These are phyloP conservation scores for Citrus glauca DNA, from an alignment of 345 rosid genomes.

Conservation along the genomic window DNA sequence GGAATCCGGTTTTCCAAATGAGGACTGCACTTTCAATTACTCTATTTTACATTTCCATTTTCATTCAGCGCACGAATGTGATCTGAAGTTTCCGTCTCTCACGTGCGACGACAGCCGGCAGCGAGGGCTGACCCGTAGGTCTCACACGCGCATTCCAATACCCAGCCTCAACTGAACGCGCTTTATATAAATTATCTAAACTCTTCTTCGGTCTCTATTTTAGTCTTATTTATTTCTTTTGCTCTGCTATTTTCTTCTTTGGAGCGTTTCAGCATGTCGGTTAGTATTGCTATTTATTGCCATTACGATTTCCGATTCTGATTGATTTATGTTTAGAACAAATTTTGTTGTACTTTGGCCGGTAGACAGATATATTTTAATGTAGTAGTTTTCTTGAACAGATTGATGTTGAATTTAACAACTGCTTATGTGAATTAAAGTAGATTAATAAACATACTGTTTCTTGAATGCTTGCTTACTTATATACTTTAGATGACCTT, in stretches of 20 bases:
- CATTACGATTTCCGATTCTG: neutral
- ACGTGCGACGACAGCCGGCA: slow-evolving; percentile 15
- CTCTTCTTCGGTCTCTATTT: neutral
- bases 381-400: neutral
- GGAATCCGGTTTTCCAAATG: neutral
- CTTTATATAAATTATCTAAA: neutral
- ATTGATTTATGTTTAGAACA: neutral
- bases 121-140: slow-evolving; percentile 9
- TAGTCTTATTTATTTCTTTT: neutral
- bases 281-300: slow-evolving; percentile 3
- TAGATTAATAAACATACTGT: neutral
- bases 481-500: neutral
- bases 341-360: neutral
- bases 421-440: neutral
- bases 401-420: neutral
- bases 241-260: neutral
- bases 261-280: slow-evolving; percentile 23
- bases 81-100: neutral
- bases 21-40: too few species aligned
- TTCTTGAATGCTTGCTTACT: slow-evolving; percentile 2
- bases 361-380: neutral
- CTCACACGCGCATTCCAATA: slow-evolving; percentile 20
- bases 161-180: neutral
- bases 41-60: too few species aligned
- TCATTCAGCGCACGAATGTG: neutral